These are phyloP conservation scores for Vigna radiata DNA, from an alignment of 306 rosid genomes.

Conservation along the genomic window DNA sequence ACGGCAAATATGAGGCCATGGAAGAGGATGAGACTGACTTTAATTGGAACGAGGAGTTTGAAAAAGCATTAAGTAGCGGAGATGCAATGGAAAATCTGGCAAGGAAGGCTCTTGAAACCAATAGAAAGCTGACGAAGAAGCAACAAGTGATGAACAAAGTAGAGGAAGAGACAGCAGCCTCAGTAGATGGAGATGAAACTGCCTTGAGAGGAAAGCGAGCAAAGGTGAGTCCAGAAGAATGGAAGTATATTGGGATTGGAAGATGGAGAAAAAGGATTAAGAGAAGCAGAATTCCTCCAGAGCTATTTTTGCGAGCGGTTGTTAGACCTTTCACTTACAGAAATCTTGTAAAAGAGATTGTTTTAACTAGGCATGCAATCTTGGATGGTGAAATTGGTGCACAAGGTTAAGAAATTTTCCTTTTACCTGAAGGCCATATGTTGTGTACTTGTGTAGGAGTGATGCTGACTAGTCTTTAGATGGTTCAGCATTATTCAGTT, in stretches of 20 bases:
- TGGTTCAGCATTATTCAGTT: slow-evolving; percentile 32
- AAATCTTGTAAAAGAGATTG: slow-evolving; percentile 93
- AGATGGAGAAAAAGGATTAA: slow-evolving; percentile 82
- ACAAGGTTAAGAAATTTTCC: slow-evolving; percentile 34
- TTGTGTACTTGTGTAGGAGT: slow-evolving; percentile 26
- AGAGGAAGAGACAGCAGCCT: slow-evolving; percentile 31
- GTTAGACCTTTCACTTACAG: slow-evolving; percentile 76
- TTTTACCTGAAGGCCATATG: slow-evolving; percentile 19
- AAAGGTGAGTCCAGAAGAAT: slow-evolving; percentile 75
- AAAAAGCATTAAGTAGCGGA: slow-evolving; percentile 60
- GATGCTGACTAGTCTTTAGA: slow-evolving; percentile 22
- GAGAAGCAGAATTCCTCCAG: slow-evolving; percentile 84
- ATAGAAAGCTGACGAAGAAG: slow-evolving; percentile 39
- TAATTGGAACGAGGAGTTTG: slow-evolving; percentile 66
- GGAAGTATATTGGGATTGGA: slow-evolving; percentile 81
- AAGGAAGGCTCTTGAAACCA: slow-evolving; percentile 48
- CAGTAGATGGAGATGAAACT: slow-evolving; percentile 68
- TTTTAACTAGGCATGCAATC: slow-evolving; percentile 87
- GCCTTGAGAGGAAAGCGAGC: slow-evolving; percentile 75
- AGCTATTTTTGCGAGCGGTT: slow-evolving; percentile 77
- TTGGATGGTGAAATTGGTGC: slow-evolving; percentile 86
- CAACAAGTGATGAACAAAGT: slow-evolving; percentile 47
- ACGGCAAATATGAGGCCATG: slow-evolving; percentile 40
- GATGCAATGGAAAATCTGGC: slow-evolving; percentile 78
- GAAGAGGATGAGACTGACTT: slow-evolving; percentile 47